Conservation (phyloP, 208 protist species). For the Wallacemonas sp. region DNA sequence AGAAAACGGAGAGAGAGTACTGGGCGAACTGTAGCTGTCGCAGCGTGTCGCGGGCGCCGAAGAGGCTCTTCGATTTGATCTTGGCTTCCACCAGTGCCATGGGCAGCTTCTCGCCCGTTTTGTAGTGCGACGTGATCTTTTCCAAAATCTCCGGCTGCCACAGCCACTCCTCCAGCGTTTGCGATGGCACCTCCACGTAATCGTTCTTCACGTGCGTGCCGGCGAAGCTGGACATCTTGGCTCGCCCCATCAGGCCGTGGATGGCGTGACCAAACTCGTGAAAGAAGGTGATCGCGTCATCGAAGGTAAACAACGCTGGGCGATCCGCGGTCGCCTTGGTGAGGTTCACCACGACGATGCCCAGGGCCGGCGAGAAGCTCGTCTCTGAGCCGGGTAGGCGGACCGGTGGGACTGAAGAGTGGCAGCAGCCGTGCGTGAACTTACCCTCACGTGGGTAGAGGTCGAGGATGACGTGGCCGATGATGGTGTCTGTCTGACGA, state of each 20-base stretch:
- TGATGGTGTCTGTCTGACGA: slow-evolving; percentile 43
- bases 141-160: slow-evolving; percentile 84
- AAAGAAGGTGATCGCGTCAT: slow-evolving; percentile 88
- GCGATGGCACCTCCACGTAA: slow-evolving; percentile 90
- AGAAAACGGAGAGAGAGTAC: slow-evolving; percentile 77
- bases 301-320: slow-evolving; percentile 76
- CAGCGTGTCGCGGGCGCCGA: slow-evolving; percentile 63
- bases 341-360: slow-evolving; percentile 84
- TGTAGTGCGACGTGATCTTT: slow-evolving; percentile 79
- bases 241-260: slow-evolving; percentile 75
- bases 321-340: slow-evolving; percentile 56
- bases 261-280: slow-evolving; percentile 91
- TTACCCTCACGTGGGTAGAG: slow-evolving; percentile 88
- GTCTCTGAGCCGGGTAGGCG: slow-evolving; percentile 36
- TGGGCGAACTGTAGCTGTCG: slow-evolving; percentile 79
- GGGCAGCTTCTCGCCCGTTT: slow-evolving; percentile 72
- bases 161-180: slow-evolving; percentile 90
- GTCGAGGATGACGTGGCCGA: slow-evolving; percentile 83
- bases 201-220: slow-evolving; percentile 78
- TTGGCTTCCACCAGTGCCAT: slow-evolving; percentile 69
- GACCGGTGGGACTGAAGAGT: slow-evolving; percentile 72
- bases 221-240: slow-evolving; percentile 74
- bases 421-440: slow-evolving; percentile 81
- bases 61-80: slow-evolving; percentile 74
- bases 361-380: slow-evolving; percentile 71